phyloP scores from a whole-genome alignment of 257 asterid genomes.

The Solanum ossicruentum region DNA sequence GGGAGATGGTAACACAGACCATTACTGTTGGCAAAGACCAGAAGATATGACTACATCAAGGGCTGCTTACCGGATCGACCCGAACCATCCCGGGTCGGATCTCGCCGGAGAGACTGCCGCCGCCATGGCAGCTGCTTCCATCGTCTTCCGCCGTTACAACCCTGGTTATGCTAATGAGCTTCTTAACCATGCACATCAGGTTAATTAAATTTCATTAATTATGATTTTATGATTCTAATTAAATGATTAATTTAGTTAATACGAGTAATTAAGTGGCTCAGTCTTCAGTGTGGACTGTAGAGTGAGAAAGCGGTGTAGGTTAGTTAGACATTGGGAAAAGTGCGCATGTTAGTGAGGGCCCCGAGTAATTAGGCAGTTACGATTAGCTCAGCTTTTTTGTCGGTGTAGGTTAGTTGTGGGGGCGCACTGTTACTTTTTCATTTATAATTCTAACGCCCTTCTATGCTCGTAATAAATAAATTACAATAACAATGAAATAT shows the following conservation, averaged over 20 bases:
- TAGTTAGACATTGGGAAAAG: neutral
- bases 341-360: constrained; percentile 7
- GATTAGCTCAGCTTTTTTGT: constrained; percentile 13
- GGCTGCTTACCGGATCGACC: constrained; percentile 63
- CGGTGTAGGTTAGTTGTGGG: constrained; percentile 3
- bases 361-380: constrained; percentile 19
- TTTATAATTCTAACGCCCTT: neutral
- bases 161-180: constrained; percentile 56
- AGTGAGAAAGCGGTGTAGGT: neutral
- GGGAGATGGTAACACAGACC: constrained; percentile 93
- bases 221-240: neutral
- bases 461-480: neutral
- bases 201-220: neutral
- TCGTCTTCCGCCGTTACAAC: constrained; percentile 67
- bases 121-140: constrained; percentile 91
- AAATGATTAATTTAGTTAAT: neutral
- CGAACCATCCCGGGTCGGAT: constrained; percentile 80
- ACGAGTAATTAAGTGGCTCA: neutral
- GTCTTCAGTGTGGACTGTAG: neutral
- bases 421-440: neutral
- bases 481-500: neutral
- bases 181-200: constrained; percentile 79
- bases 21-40: constrained; percentile 92
- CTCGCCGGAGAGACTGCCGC: constrained; percentile 98
- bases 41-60: constrained; percentile 94